Percentiles rank a stretch among this genome's conserved stretches.
phyloP scores from a whole-genome alignment of 164 flowering plant species.

The Umbellularia californica region DNA sequence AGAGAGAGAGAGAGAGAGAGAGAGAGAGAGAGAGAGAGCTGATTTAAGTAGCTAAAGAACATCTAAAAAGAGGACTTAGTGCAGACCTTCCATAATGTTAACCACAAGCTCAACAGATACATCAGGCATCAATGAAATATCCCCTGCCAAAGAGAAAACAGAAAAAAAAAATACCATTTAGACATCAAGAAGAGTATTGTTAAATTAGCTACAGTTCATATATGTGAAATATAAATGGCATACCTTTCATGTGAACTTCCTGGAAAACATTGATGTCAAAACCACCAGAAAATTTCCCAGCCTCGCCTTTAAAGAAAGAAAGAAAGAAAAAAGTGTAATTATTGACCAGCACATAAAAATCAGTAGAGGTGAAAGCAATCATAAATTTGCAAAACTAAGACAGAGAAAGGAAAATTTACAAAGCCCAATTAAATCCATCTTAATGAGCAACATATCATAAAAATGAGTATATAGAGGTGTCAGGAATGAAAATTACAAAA shows the following conservation, averaged over 20 bases:
- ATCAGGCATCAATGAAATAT: constrained; percentile 61
- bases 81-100: constrained; percentile 77
- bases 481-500: no score
- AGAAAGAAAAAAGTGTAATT: neutral
- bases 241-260: constrained; percentile 65
- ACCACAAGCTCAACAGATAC: constrained; percentile 65
- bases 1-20: no score
- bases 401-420: neutral
- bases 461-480: neutral
- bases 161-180: neutral
- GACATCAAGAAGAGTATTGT: neutral
- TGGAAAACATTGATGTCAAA: constrained; percentile 76
- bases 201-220: neutral
- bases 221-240: neutral
- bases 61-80: neutral
- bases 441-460: neutral
- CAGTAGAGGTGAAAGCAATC: neutral
- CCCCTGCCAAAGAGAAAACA: constrained; percentile 48
- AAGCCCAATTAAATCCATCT: neutral
- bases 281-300: constrained; percentile 80
- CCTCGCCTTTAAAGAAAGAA: constrained; percentile 46
- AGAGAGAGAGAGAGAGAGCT: no score
- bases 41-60: neutral
- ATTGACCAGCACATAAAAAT: neutral
- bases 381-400: no score